Base-by-base conservation (phyloP, 164 flowering plant species). In the Liriodendron chinense region DNA sequence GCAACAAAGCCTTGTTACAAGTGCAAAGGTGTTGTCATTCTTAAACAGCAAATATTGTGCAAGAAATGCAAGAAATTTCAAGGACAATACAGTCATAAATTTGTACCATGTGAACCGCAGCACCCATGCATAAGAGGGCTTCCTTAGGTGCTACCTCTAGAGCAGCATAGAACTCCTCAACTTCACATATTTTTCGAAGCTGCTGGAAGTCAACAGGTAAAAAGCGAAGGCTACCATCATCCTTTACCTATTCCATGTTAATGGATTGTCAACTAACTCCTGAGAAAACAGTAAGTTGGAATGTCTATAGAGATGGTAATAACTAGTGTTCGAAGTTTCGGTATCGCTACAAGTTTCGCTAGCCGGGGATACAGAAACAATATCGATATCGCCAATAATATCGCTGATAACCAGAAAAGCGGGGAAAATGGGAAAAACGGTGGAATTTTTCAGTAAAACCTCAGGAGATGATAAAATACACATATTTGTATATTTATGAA, bases 71-170 rank as follows among this genome's bases (percentile, higher is more conserved):
- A 20, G 64, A 74, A 76, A 34, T 25, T 67, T 56, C 26, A 76
- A 56, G 73, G 23, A 10, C 0, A 70, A 50, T 10, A 47, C 2
- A 24, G 16, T 64, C 62, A 66, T 7, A 70, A 75, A 21, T 14
- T 47, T 71, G 50, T 84, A 94, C 98, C 98, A 87, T 84, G 84
- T 94, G 98, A 82, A 88, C 82, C 25, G 98, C 94, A 75, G 89
- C 93, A 81, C 94, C 85, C 83, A 92, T 80, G 80, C 98, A 92
- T 57, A 80, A 79, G 71, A 96, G 86, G 73, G 94, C 88, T 69
- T 87, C 86, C 81, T 86, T 89, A 53, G 98, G 96, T 67, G 79
- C 84, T 7, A 77, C 84, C 75, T 89, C 89, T 74, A 94, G 78
- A 21, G 72, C 70, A 47, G 57, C 82, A 75, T 83, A 92, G 71